Base-by-base conservation (phyloP, 2,329 filamentous ascomycete species). In the Phyllosticta capitalensis region DNA sequence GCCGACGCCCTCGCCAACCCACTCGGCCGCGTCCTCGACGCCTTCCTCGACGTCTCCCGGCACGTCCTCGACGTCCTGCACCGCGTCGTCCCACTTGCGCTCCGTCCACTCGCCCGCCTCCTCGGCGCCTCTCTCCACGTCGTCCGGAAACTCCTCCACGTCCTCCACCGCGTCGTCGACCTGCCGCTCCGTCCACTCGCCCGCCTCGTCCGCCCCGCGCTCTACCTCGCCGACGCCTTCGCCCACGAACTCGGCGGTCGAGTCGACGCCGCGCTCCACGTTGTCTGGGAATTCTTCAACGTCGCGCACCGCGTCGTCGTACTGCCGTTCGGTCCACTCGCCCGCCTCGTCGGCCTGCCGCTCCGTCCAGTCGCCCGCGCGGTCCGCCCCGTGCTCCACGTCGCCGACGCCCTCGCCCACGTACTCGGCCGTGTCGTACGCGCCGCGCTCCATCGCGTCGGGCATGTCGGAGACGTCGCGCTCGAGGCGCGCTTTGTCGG, bases 191-290 rank as follows among this genome's bases (percentile, higher is more conserved):
- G 38, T 45, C 38, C 38, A 10, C 62, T 67, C 63, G 62, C 69
- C 65, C 54, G 69, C 67, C 48, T 63, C 60, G 50, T 71, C 38
- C 12, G 38, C 38, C 1, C 38, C 38, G 14, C 38, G 12, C 65
- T 78, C 75, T 5, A 78, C 75, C 50, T 69, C 67, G 5, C 76
- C 77, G 5, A 76, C 75, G 58, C 72, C 70, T 24, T 73, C 67
- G 2, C 76, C 77, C 7, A 67, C 67, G 67, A 71, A 75, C 55
- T 65, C 68, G 17, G 74, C 72, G 12, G 66, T 67, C 17, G 14
- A 53, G 12, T 63, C 64, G 10, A 55, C 55, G 57, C 59, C 62
- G 12, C 57, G 55, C 30, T 61, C 63, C 1, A 65, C 67, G 63
- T 71, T 58, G 58, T 71, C 69, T 50, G 70, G 67, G 38, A 67